Base-by-base conservation (phyloP, 441 rosid genomes). In the Manihot esculenta region DNA sequence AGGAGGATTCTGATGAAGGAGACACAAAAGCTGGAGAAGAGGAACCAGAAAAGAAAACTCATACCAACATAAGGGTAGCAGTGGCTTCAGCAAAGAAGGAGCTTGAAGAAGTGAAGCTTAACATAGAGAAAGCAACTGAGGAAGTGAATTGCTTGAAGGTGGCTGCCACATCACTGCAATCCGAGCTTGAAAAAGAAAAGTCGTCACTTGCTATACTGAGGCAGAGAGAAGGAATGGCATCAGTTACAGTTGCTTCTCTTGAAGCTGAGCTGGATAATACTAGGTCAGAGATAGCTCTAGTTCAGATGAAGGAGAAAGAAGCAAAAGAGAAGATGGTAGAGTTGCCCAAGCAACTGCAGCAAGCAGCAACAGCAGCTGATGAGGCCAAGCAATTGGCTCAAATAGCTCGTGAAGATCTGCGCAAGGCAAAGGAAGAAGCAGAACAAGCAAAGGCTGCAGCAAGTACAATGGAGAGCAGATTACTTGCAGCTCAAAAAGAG, bases 181-280 rank as follows among this genome's bases (percentile, higher is more conserved):
- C 81, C 0, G 99, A 94, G 72, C 86, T 92, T 33, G 94, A 89
- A 70, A 84, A 72, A 70, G 96, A 94, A 76, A 94, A 82, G 66
- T 70, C 82, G 1, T 83, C 85, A 41, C 90, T 92, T 71, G 84
- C 86, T 24, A 56, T 83, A 2, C 72, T 87, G 33, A 86, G 77
- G 78, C 97, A 92, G 76, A 84, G 97, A 82, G 99, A 94, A 88
- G 97, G 96, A 72, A 88, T 90, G 88, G 96, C 97, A 10, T 82
- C 90, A 0, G 75, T 90, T 35, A 89, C 94, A 21, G 97, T 89
- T 68, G 84, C 96, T 74, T 87, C 97, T 69, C 78, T 92, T 65
- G 89, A 89, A 82, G 88, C 89, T 73, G 97, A 94, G 79, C 69
- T 94, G 33, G 89, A 90, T 7, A 81, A 75, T 62, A 86, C 90